A percentile compares a stretch with the other conserved stretches of the same genome.
phyloP scores from a whole-genome alignment of 495 filamentous ascomycete species.

The Aspergillus campestris region DNA sequence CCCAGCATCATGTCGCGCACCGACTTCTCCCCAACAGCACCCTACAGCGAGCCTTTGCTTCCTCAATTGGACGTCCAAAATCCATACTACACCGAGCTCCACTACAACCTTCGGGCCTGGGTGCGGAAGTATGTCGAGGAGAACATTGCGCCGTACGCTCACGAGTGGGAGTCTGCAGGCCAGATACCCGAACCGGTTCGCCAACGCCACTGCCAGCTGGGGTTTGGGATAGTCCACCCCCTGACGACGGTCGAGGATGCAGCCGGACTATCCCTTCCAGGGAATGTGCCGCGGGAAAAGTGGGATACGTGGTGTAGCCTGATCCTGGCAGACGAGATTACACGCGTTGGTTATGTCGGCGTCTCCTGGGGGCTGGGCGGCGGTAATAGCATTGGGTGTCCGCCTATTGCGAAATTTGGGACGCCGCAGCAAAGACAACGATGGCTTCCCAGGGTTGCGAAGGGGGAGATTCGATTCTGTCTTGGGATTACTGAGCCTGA shows the following conservation, averaged over 20 bases:
- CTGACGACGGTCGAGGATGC: slow-evolving; percentile 28
- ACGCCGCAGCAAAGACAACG: slow-evolving; percentile 37
- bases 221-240: slow-evolving; percentile 28
- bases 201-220: slow-evolving; percentile 30
- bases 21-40: slow-evolving; percentile 23
- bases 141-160: slow-evolving; percentile 33
- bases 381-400: slow-evolving; percentile 45
- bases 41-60: slow-evolving; percentile 34
- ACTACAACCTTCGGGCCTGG: slow-evolving; percentile 35
- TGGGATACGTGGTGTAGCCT: slow-evolving; percentile 44
- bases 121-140: slow-evolving; percentile 40
- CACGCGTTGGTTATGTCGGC: slow-evolving; percentile 34
- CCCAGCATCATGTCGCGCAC: slow-evolving; percentile 11
- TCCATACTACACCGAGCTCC: slow-evolving; percentile 41
- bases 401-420: slow-evolving; percentile 45
- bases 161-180: slow-evolving; percentile 42
- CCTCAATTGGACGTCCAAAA: slow-evolving; percentile 30
- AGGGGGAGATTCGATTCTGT: slow-evolving; percentile 41
- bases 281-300: slow-evolving; percentile 31
- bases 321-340: slow-evolving; percentile 40
- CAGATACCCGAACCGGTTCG: slow-evolving; percentile 31
- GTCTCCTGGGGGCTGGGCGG: slow-evolving; percentile 43
- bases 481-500: slow-evolving; percentile 50
- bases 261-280: slow-evolving; percentile 27
- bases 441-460: slow-evolving; percentile 43